Base-by-base conservation (phyloP, 2,329 filamentous ascomycete genomes). In the Chaetoscypha palmicola region DNA sequence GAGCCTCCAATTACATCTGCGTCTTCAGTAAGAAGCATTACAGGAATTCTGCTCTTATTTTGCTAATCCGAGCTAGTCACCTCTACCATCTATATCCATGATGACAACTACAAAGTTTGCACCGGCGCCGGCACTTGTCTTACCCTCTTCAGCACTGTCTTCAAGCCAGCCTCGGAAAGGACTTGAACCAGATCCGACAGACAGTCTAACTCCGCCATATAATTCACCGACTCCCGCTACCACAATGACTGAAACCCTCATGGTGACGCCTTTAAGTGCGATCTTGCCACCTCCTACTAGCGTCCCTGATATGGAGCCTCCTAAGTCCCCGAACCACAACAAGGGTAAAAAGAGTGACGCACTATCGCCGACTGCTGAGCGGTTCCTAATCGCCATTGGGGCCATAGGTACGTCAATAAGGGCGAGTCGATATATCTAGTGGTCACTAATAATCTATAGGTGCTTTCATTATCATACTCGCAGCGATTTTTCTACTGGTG, bases 381-480 rank as follows among this genome's bases (percentile, higher is more conserved):
- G 56, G 23, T 41, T 59, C 22, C 33, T 62, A 24, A 56, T 62
- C 41, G 53, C 54, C 26, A 43, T 44, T 26, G 59, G 55, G 35
- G 46, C 55, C 28, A 58, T 62, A 33, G 58, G 59, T 61, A 54
- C 11, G 41, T 52, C 33, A n/a, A n/a, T n/a, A n/a, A n/a, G n/a
- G n/a, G n/a, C n/a, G n/a, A n/a, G n/a, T n/a, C n/a, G n/a, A n/a
- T n/a, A n/a, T n/a, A n/a, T n/a, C n/a, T n/a, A n/a, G n/a, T n/a
- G n/a, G n/a, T n/a, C n/a, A n/a, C n/a, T n/a, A n/a, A n/a, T n/a
- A n/a, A n/a, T n/a, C n/a, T n/a, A 14, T 38, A 62, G 60, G 57
- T 17, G 56, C 54, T 21, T 56, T 61, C 31, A 55, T 61, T 19
- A 56, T 62, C 7, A 35, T 58, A 21, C 24, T 50, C 16, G 46